Evolutionary conservation across 306 rosid species (phyloP), one percentile per base, ranked within the genome.

Genomic region (Quercus robur): DNA sequence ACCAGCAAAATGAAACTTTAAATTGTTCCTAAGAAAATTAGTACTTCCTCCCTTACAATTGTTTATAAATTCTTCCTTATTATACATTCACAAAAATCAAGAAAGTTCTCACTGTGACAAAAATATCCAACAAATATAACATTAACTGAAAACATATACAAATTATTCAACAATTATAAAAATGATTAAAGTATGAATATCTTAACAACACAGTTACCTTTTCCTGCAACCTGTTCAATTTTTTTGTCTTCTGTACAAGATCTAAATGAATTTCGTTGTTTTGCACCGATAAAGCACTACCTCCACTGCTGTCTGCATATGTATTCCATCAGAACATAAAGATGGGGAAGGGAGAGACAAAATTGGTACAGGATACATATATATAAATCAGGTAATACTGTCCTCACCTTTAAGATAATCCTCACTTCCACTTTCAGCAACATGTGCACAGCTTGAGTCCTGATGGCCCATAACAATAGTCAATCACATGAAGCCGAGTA

Each of bases 201-300:
- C 54, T 49, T 3, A 12, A 49, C 54, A 49, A 49, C 17, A 38
- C 2, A 10, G 77, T 56, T 84, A 95, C 99, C 97, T 93, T 91
- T 78, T 77, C 84, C 87, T 89, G 91, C 90, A 93, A 78, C 71
- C 73, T 91, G 82, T 87, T 85, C 84, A 91, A 81, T 75, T 79
- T 86, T 75, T 83, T 88, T n/a, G 77, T 73, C 83, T 86, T 87
- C 88, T 89, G 86, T 57, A 38, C 71, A 84, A 90, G 91, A 79
- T 95, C 89, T 31, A 71, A 73, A 63, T 35, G 83, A 21, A 90
- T 78, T 80, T 90, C 93, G 58, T 57, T 80, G 84, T 91, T 93
- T 80, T 90, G 89, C 73, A 31, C 75, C 0, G 76, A 88, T 77
- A 91, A 83, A 75, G 85, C 87, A 80, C 86, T 73, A 56, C 67